Conservation (phyloP, 176 grass and related monocot genomes). For the Metroxylon sagu region DNA sequence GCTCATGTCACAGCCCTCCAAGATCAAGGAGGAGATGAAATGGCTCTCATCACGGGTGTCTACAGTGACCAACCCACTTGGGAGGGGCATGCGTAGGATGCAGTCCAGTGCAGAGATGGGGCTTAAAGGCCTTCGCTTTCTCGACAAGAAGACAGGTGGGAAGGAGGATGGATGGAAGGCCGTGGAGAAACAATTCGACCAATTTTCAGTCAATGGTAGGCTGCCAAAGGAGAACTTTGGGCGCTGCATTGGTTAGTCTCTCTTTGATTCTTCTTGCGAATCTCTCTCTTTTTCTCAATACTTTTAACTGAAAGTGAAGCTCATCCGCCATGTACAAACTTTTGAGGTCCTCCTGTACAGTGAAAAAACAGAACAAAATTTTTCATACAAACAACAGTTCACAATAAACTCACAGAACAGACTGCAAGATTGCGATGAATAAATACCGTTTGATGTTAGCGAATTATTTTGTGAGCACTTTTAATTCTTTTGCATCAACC, state of each 20-base stretch:
- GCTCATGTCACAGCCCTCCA: too few species aligned
- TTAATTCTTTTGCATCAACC: too few species aligned
- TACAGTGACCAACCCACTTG: not conserved
- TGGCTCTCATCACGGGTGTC: too few species aligned
- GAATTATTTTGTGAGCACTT: too few species aligned
- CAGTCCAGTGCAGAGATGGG: slow-evolving; percentile 62
- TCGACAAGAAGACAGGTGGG: slow-evolving; percentile 63
- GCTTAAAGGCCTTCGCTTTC: slow-evolving; percentile 54
- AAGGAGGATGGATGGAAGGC: slow-evolving; percentile 68
- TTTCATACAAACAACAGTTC: too few species aligned
- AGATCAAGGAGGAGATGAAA: too few species aligned
- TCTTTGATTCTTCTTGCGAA: not conserved
- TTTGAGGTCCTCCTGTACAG: too few species aligned
- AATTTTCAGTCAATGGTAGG: slow-evolving; percentile 42
- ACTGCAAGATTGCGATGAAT: too few species aligned
- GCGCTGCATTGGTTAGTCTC: slow-evolving; percentile 77
- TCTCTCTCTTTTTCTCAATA: not conserved
- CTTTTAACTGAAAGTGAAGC: not conserved
- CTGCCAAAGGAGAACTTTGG: slow-evolving; percentile 85
- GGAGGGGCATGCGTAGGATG: slow-evolving; percentile 51
- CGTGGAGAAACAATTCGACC: slow-evolving; percentile 67
- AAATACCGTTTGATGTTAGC: too few species aligned
- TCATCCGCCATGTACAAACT: not conserved
- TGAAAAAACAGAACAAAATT: too few species aligned
- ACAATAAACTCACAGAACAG: too few species aligned